Evolutionary conservation across 139 green algal species (phyloP).

Genomic region (Ulvella scutata): DNA sequence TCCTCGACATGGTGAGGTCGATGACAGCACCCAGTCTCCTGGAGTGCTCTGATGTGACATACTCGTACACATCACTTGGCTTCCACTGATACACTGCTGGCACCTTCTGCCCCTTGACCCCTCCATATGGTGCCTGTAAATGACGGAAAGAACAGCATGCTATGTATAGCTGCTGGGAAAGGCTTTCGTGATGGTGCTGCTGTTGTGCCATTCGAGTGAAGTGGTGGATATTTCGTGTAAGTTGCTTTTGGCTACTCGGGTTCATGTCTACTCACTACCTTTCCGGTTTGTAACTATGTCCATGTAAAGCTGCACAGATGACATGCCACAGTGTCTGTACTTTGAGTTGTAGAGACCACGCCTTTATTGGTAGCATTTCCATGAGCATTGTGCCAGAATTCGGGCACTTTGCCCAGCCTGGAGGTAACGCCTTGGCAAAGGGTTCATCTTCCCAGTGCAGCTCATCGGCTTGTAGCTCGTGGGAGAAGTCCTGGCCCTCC

Average conservation of each 20-base stretch:
- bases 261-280: not conserved
- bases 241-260: not conserved
- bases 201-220: not conserved
- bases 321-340: not conserved
- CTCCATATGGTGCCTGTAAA: not conserved
- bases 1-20: constrained; percentile 79
- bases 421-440: not conserved
- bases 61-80: not conserved
- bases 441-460: not conserved
- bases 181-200: not conserved
- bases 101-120: not conserved
- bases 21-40: constrained; percentile 37
- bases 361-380: not conserved
- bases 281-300: not conserved
- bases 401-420: not conserved
- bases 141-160: not conserved
- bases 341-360: too few relatives aligned
- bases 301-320: not conserved
- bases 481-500: not conserved
- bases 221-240: not conserved
- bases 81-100: not conserved
- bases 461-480: not conserved
- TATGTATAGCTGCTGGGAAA: not conserved
- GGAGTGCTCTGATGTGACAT: not conserved
- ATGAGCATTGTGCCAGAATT: not conserved